phyloP scores from a whole-genome alignment of 768 basidiomycete species.

The Lenzites betulinus region DNA sequence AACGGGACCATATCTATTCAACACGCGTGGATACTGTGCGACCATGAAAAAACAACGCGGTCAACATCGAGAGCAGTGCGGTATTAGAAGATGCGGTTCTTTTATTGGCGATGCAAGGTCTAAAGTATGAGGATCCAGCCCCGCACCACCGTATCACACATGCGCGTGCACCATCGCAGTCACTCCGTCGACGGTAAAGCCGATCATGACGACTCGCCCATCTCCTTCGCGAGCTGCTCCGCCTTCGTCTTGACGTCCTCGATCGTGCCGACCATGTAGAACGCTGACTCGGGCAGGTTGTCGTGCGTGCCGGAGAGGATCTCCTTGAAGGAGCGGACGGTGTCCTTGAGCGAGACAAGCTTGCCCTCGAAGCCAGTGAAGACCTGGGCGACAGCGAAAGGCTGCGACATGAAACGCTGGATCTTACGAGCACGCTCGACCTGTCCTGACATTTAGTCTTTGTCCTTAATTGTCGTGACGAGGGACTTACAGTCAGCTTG shows the following conservation, averaged over 20 bases:
- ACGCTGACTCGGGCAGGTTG: constrained; percentile 89
- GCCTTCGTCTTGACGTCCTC: constrained; percentile 98
- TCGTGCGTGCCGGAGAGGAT: constrained; percentile 92
- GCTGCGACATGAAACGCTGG: constrained; percentile 99
- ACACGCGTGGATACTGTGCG: constrained; percentile 1
- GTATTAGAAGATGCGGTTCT: constrained; percentile 21
- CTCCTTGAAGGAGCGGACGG: constrained; percentile 95
- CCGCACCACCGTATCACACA: constrained; percentile 19
- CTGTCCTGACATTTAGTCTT: constrained; percentile 39
- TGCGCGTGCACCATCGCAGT: constrained; percentile 10
- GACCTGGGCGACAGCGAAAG: constrained; percentile 99
- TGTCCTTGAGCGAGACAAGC: constrained; percentile 96
- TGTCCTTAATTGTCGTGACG: neutral
- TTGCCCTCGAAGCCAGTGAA: constrained; percentile 99
- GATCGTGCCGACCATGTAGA: constrained; percentile 98
- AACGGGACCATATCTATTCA: neutral
- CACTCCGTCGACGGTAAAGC: constrained; percentile 5
- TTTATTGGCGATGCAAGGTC: constrained; percentile 24
- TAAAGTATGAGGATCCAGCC: constrained; percentile 22
- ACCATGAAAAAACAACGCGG: neutral
- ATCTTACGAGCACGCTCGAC: constrained; percentile 99
- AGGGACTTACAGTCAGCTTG: constrained; percentile 84
- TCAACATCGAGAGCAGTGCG: neutral
- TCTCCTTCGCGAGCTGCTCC: constrained; percentile 95
- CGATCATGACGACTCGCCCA: constrained; percentile 49